Conservation (phyloP, 371 early-diverging fungal species). For the Zancudomyces culisetae region DNA sequence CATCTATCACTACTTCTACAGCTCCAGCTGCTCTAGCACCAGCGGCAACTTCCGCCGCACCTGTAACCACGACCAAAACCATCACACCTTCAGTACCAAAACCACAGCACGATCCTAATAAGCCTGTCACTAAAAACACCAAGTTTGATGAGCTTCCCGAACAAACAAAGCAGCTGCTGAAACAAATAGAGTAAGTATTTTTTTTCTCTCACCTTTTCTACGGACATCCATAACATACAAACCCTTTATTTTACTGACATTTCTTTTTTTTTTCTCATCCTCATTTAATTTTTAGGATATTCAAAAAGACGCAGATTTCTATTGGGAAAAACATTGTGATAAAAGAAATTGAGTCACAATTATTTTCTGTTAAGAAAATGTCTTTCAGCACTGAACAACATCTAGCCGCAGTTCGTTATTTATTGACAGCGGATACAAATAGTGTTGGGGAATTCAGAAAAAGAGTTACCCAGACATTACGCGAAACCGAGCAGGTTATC, state of each 20-base stretch:
- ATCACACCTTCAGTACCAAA: too few species aligned
- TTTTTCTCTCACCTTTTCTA: too few species aligned
- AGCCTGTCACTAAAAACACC: background rate
- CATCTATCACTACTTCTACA: too few species aligned
- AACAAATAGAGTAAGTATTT: constrained; percentile 2
- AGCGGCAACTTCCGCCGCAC: too few species aligned
- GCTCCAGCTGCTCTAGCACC: too few species aligned
- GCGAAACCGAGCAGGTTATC: constrained; percentile 3
- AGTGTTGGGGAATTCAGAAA: background rate
- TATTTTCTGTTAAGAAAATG: background rate
- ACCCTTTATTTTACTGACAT: too few species aligned
- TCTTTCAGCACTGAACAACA: background rate
- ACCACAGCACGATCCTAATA: too few species aligned
- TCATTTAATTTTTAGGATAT: background rate
- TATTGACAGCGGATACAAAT: background rate
- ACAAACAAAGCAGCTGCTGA: background rate
- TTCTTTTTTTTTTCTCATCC: too few species aligned
- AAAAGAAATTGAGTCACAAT: background rate
- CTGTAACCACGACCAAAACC: too few species aligned
- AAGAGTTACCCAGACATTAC: background rate
- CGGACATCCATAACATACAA: too few species aligned
- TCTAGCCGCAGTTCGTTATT: background rate
- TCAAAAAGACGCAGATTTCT: constrained; percentile 1
- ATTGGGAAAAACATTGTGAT: background rate
- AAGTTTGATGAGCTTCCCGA: constrained; percentile 2